A percentile compares a stretch with the other conserved stretches of the same genome.
phyloP scores from a whole-genome alignment of 2,329 filamentous ascomycete genomes.

The Pseudocercospora fuligena region DNA sequence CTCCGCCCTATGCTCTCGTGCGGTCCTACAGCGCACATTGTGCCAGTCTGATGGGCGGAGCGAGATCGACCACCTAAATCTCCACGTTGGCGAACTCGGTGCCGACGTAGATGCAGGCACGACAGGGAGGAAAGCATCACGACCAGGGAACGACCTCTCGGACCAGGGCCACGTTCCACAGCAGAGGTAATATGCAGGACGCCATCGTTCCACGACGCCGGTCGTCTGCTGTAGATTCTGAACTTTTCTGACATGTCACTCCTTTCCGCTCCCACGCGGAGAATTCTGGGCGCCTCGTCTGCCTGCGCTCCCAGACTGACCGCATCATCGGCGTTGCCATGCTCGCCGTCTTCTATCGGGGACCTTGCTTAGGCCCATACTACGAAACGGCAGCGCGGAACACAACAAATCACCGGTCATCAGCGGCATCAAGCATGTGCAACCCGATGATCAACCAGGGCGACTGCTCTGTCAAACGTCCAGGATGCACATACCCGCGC shows the following conservation, averaged over 20 bases:
- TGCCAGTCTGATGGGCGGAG: background rate
- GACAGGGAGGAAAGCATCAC: background rate
- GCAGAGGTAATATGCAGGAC: constrained; percentile 5
- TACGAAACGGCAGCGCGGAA: constrained; percentile 8
- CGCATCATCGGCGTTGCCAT: background rate
- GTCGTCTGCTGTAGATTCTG: constrained; percentile 1
- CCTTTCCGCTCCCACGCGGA: background rate
- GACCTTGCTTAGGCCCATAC: background rate
- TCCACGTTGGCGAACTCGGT: constrained; percentile 4
- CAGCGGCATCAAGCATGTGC: constrained; percentile 9
- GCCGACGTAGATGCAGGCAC: constrained; percentile 3
- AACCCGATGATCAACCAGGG: constrained; percentile 4
- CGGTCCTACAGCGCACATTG: background rate
- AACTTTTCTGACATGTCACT: constrained; percentile 2
- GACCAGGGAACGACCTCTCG: background rate
- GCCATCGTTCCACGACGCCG: constrained; percentile 5
- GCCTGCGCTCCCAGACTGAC: background rate
- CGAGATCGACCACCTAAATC: constrained; percentile 6
- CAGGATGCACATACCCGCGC: constrained; percentile 12
- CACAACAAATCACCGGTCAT: constrained; percentile 5
- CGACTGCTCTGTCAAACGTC: constrained; percentile 14
- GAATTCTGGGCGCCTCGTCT: background rate
- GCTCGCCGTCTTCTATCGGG: background rate
- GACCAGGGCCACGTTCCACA: constrained; percentile 3
- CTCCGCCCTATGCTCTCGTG: constrained; percentile 10